These are phyloP conservation scores for Hymenoscyphus occultus DNA, from an alignment of 2,329 filamentous ascomycete species.

Conservation along the genomic window DNA sequence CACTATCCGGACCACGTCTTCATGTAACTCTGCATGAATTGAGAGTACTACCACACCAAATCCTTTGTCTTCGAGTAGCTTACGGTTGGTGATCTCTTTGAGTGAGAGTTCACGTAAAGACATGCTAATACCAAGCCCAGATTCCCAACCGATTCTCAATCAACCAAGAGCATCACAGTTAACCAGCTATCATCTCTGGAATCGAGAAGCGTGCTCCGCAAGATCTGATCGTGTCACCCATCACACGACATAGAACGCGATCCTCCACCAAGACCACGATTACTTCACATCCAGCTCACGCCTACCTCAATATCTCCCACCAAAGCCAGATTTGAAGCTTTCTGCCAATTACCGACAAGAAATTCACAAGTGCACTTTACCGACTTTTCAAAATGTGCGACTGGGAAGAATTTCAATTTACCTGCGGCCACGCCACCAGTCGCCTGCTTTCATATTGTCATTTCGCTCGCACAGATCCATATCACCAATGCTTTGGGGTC, in stretches of 20 bases:
- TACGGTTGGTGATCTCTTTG: background rate
- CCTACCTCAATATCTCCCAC: background rate
- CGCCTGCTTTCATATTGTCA: conserved; percentile 70
- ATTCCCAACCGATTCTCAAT: background rate
- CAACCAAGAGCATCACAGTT: background rate
- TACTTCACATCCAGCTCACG: background rate
- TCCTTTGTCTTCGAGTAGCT: background rate
- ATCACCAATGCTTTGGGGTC: conserved; percentile 66
- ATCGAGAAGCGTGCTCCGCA: background rate
- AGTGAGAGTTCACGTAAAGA: background rate
- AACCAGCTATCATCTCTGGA: background rate
- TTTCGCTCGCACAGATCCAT: conserved; percentile 68
- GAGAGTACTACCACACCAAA: background rate
- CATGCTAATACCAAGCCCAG: background rate
- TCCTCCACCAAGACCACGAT: background rate
- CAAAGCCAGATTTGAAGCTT: background rate
- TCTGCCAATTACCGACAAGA: background rate
- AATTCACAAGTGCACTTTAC: background rate
- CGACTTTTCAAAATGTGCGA: conserved; percentile 55
- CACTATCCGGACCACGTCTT: background rate
- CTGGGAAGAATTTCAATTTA: conserved; percentile 66
- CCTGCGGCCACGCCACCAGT: conserved; percentile 58
- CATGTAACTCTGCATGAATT: background rate
- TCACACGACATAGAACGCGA: background rate
- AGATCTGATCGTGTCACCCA: background rate